Evolutionary conservation across 352 stramenopile species (phyloP), one percentile per base, ranked within the genome.

Genomic region (Thraustochytrium striatum): DNA sequence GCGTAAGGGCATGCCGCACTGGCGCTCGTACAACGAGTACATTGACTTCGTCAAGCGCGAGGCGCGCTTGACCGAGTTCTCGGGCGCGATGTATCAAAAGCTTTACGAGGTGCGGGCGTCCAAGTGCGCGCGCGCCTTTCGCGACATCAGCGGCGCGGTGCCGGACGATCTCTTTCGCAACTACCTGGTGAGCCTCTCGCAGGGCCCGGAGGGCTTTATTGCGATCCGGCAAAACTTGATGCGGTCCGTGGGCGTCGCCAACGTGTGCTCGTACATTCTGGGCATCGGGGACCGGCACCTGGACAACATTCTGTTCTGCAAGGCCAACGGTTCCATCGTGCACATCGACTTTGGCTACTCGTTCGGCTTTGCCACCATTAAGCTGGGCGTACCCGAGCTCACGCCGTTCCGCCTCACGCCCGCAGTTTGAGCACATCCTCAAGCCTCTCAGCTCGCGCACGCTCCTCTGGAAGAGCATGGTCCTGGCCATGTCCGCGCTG

Each of bases 311-410:
- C 78, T 96, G 8, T 84, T 96, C 0, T 89, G 95, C 72, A 82
- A 89, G 44, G 72, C 70, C 7, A 82, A 82, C 30, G 79, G 82
- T 0, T 83, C 83, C 28, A 85, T 96, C 35, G 90, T 96, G 58
- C 90, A 89, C 44, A 96, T 96, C 41, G 91, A 96, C 75, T 96
- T 96, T 81, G 91, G 91, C 16, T 89, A 94, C 69, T 94, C 91
- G 75, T 96, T 96, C 85, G 91, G 91, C 21, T 78, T 86, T 70
- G 89, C 88, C 16, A 87, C 89, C 1, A 89, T 89, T 30, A 92
- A 90, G 50, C 78, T 96, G 28, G 88, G 89, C 5, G 89, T 96
- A 1, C 91, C 91, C 0, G 91, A 96, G 83, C 82, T 96, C 30
- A 91, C 95, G 21, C 91, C 91, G 5, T 96, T 96, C 78, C 88